These are phyloP conservation scores for Helianthus annuus DNA, from an alignment of 129 eudicot species.

Conservation along the genomic window HanXRQr2.0-SUNRISE NC_035448.2:145586965-145587464, in stretches of 20 bases:
- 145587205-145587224: conserved; percentile 43
- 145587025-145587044: conserved; percentile 30
- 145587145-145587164: conserved; percentile 14
- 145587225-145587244: conserved; percentile 45
- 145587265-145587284: conserved; percentile 29
- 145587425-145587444: conserved; percentile 41
- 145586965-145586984: conserved; percentile 5
- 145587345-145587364: conserved; percentile 38
- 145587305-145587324: conserved; percentile 36
- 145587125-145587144: conserved; percentile 35
- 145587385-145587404: conserved; percentile 39
- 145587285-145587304: conserved; percentile 33
- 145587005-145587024: conserved; percentile 21
- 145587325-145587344: conserved; percentile 33
- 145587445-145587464: conserved; percentile 23
- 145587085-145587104: conserved; percentile 7
- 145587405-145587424: conserved; percentile 43
- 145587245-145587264: conserved; percentile 36
- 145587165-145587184: conserved; percentile 18
- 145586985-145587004: conserved; percentile 8
- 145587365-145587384: conserved; percentile 36
- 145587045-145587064: conserved; percentile 10
- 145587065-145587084: conserved; percentile 9
- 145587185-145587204: conserved; percentile 33
- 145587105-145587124: conserved; percentile 37